Evolutionary conservation across 108 stramenopile genomes (phyloP).

Genomic region (Fistulifera solaris): DNA sequence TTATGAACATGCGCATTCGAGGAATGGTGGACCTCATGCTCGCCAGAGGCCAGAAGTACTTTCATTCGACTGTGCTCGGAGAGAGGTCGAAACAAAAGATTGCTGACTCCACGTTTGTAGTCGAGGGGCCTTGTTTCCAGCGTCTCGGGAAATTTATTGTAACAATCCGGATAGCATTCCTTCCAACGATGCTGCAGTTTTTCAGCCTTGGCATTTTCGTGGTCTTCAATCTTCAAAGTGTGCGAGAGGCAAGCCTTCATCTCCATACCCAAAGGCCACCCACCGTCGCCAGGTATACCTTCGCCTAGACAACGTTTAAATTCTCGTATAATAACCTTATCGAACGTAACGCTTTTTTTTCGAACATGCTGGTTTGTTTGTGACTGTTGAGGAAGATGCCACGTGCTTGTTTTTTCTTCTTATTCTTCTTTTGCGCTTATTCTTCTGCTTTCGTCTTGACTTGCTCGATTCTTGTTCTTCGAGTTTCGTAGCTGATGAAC

Average conservation of each 20-base stretch:
- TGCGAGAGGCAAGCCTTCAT: constrained; percentile 2
- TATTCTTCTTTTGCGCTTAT: neutral
- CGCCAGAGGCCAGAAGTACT: neutral
- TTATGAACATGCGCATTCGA: neutral
- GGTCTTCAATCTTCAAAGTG: constrained; percentile 35
- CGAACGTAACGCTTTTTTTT: constrained; percentile 34
- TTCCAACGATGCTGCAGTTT: constrained; percentile 53
- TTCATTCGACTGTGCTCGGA: constrained; percentile 25
- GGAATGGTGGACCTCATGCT: neutral
- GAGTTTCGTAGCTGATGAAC: neutral
- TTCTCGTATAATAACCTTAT: constrained; percentile 23
- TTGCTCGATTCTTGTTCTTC: neutral
- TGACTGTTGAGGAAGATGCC: neutral
- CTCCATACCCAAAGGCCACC: constrained; percentile 74
- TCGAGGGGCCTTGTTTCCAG: too few species aligned
- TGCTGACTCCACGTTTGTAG: constrained; percentile 1
- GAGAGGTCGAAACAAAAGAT: constrained; percentile 36
- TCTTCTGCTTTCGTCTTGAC: neutral
- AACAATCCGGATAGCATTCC: constrained; percentile 22
- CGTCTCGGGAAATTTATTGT: constrained; percentile 8
- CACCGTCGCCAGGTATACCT: constrained; percentile 67
- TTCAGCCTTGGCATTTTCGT: constrained; percentile 49
- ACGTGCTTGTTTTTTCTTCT: constrained; percentile 1
- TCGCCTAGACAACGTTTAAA: constrained; percentile 49
- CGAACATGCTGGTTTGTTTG: constrained; percentile 6